These are phyloP conservation scores for Moniliella sp. DNA, from an alignment of 1,284 basidiomycete genomes.

Conservation along the genomic window DNA sequence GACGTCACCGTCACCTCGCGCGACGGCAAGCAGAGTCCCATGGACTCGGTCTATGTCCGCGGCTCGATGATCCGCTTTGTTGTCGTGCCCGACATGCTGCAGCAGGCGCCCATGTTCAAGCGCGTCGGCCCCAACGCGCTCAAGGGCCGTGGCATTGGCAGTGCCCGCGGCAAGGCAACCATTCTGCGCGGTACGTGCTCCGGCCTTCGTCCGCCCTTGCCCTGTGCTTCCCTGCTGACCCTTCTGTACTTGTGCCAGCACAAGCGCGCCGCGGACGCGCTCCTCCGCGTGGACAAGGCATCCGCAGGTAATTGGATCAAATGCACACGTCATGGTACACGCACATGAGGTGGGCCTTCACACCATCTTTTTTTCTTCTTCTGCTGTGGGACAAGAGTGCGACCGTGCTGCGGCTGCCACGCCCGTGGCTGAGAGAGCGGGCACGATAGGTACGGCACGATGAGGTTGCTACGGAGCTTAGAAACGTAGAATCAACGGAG, in stretches of 20 bases:
- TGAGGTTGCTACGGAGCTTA: no score
- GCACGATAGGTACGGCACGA: no score
- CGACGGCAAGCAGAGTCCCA: constrained; percentile 93
- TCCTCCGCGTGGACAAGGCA: constrained; percentile 90
- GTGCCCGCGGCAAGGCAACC: constrained; percentile 82
- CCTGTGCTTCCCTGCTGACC: constrained; percentile 88
- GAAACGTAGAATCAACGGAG: no score
- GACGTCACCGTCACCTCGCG: constrained; percentile 93
- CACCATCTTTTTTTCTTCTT: no score
- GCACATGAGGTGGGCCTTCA: constrained; percentile 93
- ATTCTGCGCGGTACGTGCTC: constrained; percentile 72
- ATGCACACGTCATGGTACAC: constrained; percentile 99
- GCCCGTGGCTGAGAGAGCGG: no score
- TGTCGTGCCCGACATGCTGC: constrained; percentile 96
- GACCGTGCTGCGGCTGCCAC: no score
- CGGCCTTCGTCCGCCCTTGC: constrained; percentile 40
- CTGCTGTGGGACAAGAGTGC: no score
- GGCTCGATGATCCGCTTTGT: constrained; percentile 85
- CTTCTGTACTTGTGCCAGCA: constrained; percentile 84
- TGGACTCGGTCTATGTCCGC: constrained; percentile 95
- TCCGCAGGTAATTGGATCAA: no score
- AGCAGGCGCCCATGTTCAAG: constrained; percentile 99
- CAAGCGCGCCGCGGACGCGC: constrained; percentile 82
- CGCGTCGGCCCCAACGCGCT: constrained; percentile 92
- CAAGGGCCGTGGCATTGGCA: constrained; percentile 95